Base-by-base conservation (phyloP, 805 yeast genomes). In the Pichia eremophila region DNA sequence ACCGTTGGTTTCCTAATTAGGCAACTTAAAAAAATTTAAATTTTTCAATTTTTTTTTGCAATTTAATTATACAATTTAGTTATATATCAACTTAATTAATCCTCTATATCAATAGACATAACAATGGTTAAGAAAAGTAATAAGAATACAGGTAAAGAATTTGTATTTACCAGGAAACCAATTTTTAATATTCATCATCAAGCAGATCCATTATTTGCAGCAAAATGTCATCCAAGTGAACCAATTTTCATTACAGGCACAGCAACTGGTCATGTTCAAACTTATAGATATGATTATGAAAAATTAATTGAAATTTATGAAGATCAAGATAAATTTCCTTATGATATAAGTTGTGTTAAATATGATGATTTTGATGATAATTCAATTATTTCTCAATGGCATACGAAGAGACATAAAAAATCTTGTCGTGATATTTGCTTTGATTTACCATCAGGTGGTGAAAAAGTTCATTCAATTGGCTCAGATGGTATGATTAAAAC, bases 321-420 rank as follows among this genome's bases (percentile, higher is more conserved):
- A 9, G 49, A 48, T 12, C 54, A 74, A 67, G 57, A 49, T 41
- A 35, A 47, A 60, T 64, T 22, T 61, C 67, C 18, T 59, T 8
- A 70, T 51, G 37, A 49, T 61, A 48, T 60, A 61, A 37, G 48
- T 18, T 27, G 51, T 45, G 25, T 55, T 1, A 66, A 61, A 8
- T 63, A 58, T 25, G 60, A 58, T 7, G 59, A 51, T 6, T 64
- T 63, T 12, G 55, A 53, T 11, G 51, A 49, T 10, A 50, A 46
- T 18, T 44, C 69, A 18, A 59, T 71, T 5, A 60, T 65, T 5
- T 57, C 74, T 28, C 47, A 64, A 1, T 91, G 99, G 99, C 77
- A 83, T 47, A 90, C 97, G 0, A 85, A 78, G 57, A 75, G 98
- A 60, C 98, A 91, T 61, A 89, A 88, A 62, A 90, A 88, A 1